Evolutionary conservation across 1,139 yeast species (phyloP), one percentile per base, ranked within the genome.

Genomic region (Casaregolazyma lundiana): DNA sequence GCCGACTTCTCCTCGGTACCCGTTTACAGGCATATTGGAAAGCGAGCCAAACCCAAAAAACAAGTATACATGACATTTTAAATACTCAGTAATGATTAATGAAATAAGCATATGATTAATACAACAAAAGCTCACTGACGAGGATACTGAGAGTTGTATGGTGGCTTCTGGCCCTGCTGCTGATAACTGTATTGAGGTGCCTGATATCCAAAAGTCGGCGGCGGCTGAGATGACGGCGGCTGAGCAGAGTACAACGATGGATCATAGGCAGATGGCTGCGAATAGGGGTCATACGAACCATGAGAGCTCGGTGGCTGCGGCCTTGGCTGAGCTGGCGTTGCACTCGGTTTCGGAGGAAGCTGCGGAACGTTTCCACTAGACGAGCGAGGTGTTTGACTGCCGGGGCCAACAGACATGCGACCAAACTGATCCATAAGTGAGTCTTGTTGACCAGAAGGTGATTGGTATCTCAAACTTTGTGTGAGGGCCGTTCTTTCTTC

Each of bases 1-100:
- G 77, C 81, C 1, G 78, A 77, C 47, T 85, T 86, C 59, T 72
- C 73, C 0, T 61, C 71, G 20, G 71, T 69, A 41, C 55, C 62
- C 40, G 63, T 57, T 52, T 53, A 49, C 35, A 4, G 29, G 18
- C 29, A 13, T 19, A 20, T 20, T 15, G 29, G 16, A 24, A 36
- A 36, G 6, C 22, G 15, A 19, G 5, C 20, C n/a, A 35, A 35
- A 11, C 11, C n/a, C 6, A 18, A 35, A 35, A 18, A 11, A 6
- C 20, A 13, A 4, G n/a, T 13, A 35, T 20, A 35, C 30, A 24
- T n/a, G n/a, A 9, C 9, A 9, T 9, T 9, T 9, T n/a, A 24
- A 9, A 26, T 26, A 24, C 11, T 26, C 24, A 6, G 24, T 21
- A 21, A 21, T 8, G 24, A 21, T 21, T 21, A 21, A 21, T 6